Conservation (phyloP, 2,329 filamentous ascomycete genomes). For the Colletotrichum lini region DNA sequence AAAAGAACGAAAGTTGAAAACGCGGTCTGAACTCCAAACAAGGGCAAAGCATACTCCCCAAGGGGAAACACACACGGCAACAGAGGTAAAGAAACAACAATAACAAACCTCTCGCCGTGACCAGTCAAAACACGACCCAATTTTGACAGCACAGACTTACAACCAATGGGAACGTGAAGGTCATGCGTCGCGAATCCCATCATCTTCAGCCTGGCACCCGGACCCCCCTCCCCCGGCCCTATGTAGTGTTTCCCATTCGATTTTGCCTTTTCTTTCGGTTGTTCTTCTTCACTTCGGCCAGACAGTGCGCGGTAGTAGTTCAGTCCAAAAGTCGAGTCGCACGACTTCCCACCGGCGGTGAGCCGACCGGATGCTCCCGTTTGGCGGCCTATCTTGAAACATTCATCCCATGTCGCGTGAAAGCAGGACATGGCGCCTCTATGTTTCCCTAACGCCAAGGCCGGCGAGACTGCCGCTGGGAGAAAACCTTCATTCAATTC, state of each 20-base stretch:
- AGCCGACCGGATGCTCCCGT: slow-evolving; percentile 37
- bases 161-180: background rate
- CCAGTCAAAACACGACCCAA: background rate
- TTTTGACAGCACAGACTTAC: slow-evolving; percentile 6
- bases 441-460: slow-evolving; percentile 34
- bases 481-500: slow-evolving; percentile 12
- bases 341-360: background rate
- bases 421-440: slow-evolving; percentile 14
- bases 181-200: background rate
- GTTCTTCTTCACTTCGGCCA: background rate
- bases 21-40: slow-evolving; percentile 10
- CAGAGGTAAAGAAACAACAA: background rate
- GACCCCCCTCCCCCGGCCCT: background rate
- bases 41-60: background rate
- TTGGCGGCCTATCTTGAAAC: slow-evolving; percentile 26
- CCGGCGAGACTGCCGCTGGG: slow-evolving; percentile 4
- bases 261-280: background rate
- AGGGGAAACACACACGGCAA: background rate
- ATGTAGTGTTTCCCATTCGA: slow-evolving; percentile 1
- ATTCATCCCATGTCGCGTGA: slow-evolving; percentile 19
- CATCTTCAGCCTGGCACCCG: background rate
- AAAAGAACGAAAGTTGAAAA: slow-evolving; percentile 1
- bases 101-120: background rate
- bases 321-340: slow-evolving; percentile 12
- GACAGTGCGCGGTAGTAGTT: slow-evolving; percentile 15